These are phyloP conservation scores for Rusavskia elegans DNA, from an alignment of 495 filamentous ascomycete genomes.

Conservation along the genomic window DNA sequence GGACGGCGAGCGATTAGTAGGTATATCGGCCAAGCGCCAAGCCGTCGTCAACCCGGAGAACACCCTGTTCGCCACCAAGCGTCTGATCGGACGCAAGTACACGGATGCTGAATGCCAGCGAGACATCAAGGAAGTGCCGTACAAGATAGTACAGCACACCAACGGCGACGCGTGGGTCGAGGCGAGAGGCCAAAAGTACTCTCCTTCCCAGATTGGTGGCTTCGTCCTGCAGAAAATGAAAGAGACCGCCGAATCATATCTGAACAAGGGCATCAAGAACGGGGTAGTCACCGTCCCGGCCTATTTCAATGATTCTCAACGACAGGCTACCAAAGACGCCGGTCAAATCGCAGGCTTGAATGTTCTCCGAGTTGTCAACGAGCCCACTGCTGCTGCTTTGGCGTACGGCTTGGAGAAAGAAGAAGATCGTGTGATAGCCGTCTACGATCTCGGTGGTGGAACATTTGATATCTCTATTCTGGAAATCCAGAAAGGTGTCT, in stretches of 20 bases:
- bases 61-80: conserved; percentile 98
- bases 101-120: conserved; percentile 91
- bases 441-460: conserved; percentile 97
- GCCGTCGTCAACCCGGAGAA: conserved; percentile 99
- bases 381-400: conserved; percentile 87
- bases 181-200: conserved; percentile 93
- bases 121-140: conserved; percentile 95
- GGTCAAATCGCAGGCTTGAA: conserved; percentile 92
- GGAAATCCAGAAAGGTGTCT: conserved; percentile 95
- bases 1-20: conserved; percentile 93
- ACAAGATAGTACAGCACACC: conserved; percentile 97
- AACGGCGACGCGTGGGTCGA: conserved; percentile 98
- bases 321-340: conserved; percentile 95
- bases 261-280: conserved; percentile 80
- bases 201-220: conserved; percentile 93
- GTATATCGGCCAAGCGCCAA: conserved; percentile 97
- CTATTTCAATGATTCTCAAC: conserved; percentile 97
- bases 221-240: conserved; percentile 98
- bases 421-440: conserved; percentile 75
- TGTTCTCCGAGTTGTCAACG: conserved; percentile 92
- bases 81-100: conserved; percentile 97
- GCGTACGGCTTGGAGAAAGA: conserved; percentile 95
- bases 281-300: conserved; percentile 92
- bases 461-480: conserved; percentile 97
- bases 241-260: conserved; percentile 86